Percentiles rank a stretch among this genome's conserved stretches.
Evolutionary conservation across 108 stramenopile species (phyloP).

Genomic region (Craspedostauros australis): DNA sequence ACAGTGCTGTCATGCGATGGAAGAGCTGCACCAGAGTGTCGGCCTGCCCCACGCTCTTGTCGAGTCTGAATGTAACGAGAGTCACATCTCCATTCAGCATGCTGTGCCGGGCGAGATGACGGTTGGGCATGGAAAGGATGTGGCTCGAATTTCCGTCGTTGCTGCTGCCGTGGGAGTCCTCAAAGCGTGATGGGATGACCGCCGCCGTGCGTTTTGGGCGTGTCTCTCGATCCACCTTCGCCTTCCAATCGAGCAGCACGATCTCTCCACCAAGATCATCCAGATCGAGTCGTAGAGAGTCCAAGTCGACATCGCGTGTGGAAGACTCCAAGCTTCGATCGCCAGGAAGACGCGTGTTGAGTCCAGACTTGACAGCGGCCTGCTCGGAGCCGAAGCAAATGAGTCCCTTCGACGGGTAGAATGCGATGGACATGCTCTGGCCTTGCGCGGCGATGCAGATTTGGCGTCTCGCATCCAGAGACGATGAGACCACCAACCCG

Average conservation of each 20-base stretch:
- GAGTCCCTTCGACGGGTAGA: slow-evolving; percentile 71
- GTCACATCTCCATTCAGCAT: slow-evolving; percentile 45
- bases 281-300: slow-evolving; percentile 53
- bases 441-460: slow-evolving; percentile 74
- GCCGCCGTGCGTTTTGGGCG: neutral
- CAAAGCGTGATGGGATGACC: no score
- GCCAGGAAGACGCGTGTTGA: slow-evolving; percentile 25
- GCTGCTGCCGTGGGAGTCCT: no score
- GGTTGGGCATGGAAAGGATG: slow-evolving; percentile 40
- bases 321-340: neutral
- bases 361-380: slow-evolving; percentile 74
- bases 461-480: slow-evolving; percentile 68
- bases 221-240: neutral
- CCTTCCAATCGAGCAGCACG: slow-evolving; percentile 43
- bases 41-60: slow-evolving; percentile 18
- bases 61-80: slow-evolving; percentile 31
- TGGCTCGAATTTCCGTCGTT: slow-evolving; percentile 9
- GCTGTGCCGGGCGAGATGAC: slow-evolving; percentile 21
- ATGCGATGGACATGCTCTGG: slow-evolving; percentile 71
- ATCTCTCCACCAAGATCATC: slow-evolving; percentile 72
- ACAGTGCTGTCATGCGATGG: slow-evolving; percentile 45
- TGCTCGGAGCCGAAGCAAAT: slow-evolving; percentile 80
- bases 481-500: slow-evolving; percentile 55
- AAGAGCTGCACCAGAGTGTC: no score
- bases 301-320: slow-evolving; percentile 30